A percentile compares a stretch with the other conserved stretches of the same genome.
phyloP scores from a whole-genome alignment of 108 stramenopile genomes.

The Pseudonitzschia pungens region DNA sequence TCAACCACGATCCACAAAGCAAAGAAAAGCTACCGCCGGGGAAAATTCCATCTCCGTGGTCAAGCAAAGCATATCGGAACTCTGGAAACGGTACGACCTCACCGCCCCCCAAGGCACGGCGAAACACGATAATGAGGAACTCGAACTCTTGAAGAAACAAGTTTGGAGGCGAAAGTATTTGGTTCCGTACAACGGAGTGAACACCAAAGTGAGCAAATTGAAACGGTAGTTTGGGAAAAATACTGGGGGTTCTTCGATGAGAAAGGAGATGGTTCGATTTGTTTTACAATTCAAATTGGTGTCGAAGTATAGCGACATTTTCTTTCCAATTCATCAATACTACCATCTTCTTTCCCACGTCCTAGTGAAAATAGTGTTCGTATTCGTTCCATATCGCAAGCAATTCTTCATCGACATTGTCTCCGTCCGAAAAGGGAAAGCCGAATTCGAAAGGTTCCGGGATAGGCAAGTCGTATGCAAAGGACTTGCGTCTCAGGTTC shows the following conservation, averaged over 20 bases:
- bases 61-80: neutral
- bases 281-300: too few species aligned
- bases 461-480: neutral
- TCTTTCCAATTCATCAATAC: too few species aligned
- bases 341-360: too few species aligned
- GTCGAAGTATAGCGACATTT: too few species aligned
- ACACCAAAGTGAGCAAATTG: neutral
- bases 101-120: neutral
- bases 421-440: slow-evolving; percentile 13
- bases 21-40: neutral
- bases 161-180: neutral
- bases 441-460: slow-evolving; percentile 8
- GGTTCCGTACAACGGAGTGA: slow-evolving; percentile 8
- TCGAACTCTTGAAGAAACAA: neutral
- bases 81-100: slow-evolving; percentile 13
- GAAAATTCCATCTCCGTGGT: neutral
- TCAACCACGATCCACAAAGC: neutral
- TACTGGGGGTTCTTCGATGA: neutral
- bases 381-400: neutral
- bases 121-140: neutral
- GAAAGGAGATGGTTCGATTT: too few species aligned
- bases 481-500: slow-evolving; percentile 3
- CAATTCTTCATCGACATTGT: neutral
- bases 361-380: slow-evolving; percentile 9
- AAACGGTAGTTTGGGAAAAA: neutral